Evolutionary conservation across 106 monocot species (phyloP), one percentile per base, ranked within the genome.

Genomic region (Dioscorea alata): DNA sequence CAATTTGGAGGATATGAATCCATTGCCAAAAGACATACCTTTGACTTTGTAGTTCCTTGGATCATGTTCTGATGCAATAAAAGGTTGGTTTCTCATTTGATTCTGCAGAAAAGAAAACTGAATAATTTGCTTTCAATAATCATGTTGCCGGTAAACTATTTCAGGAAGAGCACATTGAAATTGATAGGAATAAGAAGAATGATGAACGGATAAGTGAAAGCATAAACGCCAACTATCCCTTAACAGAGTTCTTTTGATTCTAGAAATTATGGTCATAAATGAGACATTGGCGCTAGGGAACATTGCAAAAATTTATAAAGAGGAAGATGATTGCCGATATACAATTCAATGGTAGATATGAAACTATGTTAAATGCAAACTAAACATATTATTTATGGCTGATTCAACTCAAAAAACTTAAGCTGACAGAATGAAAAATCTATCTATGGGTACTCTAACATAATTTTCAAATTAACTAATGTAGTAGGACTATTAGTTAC

Each of bases 131-230:
- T 18, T 54, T 54, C 15, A 54, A 8, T 54, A 13, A 13, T 54
- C 19, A 54, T 5, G 19, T 54, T 54, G 9, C 15, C 19, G 9
- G 18, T 1, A 54, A 54, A 18, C 4, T 33, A 33, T 33, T 63
- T 33, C 28, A 63, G 33, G 63, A 63, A 33, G 63, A 63, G 63
- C 63, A 63, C 63, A 34, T 16, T 33, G 14, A 33, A 4, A n/a
- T 63, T 63, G 63, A 16, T 33, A 63, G 33, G 33, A 6, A 12
- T 25, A 60, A 60, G 32, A 33, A 63, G 63, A 63, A 63, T 33
- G 33, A 33, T 31, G 4, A 15, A 33, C 34, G 63, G 17, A 32
- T 63, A 63, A 63, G 63, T 21, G 28, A 8, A 13, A 15, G 13
- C 19, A 16, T 54, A 54, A 54, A 19, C 54, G 15, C 19, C 18